Percentiles rank a stretch among this genome's conserved stretches.
Conservation (phyloP, 208 protist species). For the Leishmania guyanensis region DNA sequence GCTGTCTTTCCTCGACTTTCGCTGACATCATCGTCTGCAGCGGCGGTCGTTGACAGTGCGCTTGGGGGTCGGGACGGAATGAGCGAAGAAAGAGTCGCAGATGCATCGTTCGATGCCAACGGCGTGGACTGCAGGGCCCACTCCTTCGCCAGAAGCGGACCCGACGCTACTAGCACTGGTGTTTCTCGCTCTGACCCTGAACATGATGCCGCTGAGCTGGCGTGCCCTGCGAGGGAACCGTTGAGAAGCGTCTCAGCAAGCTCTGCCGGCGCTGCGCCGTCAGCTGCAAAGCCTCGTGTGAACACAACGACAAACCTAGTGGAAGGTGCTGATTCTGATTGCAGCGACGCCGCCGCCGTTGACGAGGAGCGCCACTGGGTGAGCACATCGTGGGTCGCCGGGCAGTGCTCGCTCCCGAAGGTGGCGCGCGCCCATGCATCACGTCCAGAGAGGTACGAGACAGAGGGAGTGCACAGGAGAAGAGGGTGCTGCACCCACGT, state of each 20-base stretch:
- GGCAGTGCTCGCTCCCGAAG: conserved; percentile 13
- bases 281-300: conserved; percentile 52
- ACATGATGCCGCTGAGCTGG: neutral
- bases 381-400: conserved; percentile 23
- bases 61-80: conserved; percentile 19
- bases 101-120: neutral
- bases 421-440: conserved; percentile 22
- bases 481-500: conserved; percentile 7
- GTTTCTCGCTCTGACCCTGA: neutral
- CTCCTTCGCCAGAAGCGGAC: conserved; percentile 68
- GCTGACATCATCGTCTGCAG: neutral
- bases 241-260: conserved; percentile 28
- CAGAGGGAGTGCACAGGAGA: conserved; percentile 35
- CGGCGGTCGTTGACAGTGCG: neutral
- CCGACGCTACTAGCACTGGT: conserved; percentile 56
- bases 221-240: neutral
- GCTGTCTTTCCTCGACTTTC: neutral
- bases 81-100: neutral
- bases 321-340: too few relatives aligned
- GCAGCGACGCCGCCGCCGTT: neutral
- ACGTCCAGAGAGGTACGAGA: conserved; percentile 13
- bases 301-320: conserved; percentile 38
- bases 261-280: conserved; percentile 41
- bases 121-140: conserved; percentile 53
- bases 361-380: conserved; percentile 22